Base-by-base conservation (phyloP, 306 rosid genomes). In the Pterocarpus macrocarpus region DNA sequence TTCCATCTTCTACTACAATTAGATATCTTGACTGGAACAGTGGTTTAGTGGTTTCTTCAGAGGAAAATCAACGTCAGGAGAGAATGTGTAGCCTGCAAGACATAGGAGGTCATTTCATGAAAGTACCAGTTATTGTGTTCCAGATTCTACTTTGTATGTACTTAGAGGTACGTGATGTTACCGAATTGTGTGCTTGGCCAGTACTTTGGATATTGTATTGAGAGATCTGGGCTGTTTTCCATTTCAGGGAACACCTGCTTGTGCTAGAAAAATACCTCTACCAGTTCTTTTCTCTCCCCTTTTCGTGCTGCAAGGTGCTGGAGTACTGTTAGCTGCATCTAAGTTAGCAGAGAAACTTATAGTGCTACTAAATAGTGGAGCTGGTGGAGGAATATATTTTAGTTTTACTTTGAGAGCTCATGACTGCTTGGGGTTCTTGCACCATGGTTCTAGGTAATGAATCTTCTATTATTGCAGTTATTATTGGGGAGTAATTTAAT, bases 131-230 rank as follows among this genome's bases (percentile, higher is more conserved):
- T 58, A 87, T 94, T 84, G 88, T 83, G 63, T 96, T 96, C 82
- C 97, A 96, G 87, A 59, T 96, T 83, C 94, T 96, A 67, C 97
- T 96, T n/a, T 94, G 98, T 69, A 94, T 96, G 99, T 90, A 82
- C 49, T 89, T 96, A 78, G 97, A 92, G 97, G 99, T 96, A 87
- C 36, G 85, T 34, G 45, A 67, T 56, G 30, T 28, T 82, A 73
- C 49, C 77, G 81, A 58, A 72, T 80, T 81, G 44, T 77, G 75
- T 74, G 73, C 30, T 59, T 83, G 69, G 39, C 50, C 55, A 59
- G 75, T 70, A 4, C 73, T 78, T 47, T 76, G 41, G 66, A 71
- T 68, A 44, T 78, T 64, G 68, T 50, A 47, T 80, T 52, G 41
- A 77, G 63, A 15, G 66, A 68, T 67, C 75, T 78, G 35, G 68